phyloP scores from a whole-genome alignment of 2,329 filamentous ascomycete species.

The Periconia macrospinosa region DNA sequence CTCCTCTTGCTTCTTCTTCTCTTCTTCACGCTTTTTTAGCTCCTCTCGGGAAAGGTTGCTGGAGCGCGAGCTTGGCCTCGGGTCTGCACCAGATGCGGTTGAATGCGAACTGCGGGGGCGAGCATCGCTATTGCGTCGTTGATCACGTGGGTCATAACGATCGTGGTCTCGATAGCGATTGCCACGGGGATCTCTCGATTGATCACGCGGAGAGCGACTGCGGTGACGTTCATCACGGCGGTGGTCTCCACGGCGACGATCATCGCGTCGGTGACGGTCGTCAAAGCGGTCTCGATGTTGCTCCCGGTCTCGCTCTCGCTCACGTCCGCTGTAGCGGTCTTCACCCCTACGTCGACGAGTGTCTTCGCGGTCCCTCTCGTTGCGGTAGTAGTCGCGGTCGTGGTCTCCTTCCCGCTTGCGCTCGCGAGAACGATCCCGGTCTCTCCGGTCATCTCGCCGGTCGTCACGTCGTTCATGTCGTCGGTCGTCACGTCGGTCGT shows the following conservation, averaged over 20 bases:
- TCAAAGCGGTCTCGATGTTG: constrained; percentile 26
- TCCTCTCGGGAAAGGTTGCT: constrained; percentile 49
- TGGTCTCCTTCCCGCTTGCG: constrained; percentile 48
- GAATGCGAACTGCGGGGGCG: constrained; percentile 72
- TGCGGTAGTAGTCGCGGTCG: constrained; percentile 27
- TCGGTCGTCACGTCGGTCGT: constrained; percentile 52
- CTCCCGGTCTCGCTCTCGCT: constrained; percentile 32
- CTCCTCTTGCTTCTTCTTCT: constrained; percentile 27
- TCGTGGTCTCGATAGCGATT: constrained; percentile 61
- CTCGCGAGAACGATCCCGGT: constrained; percentile 30
- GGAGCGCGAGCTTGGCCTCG: constrained; percentile 24
- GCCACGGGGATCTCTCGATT: constrained; percentile 60
- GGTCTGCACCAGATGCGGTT: constrained; percentile 46
- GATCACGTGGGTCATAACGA: constrained; percentile 72
- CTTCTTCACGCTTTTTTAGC: constrained; percentile 60
- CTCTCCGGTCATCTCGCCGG: constrained; percentile 44
- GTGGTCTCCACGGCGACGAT: constrained; percentile 26
- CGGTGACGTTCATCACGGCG: constrained; percentile 58
- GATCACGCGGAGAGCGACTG: constrained; percentile 52
- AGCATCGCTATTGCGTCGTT: constrained; percentile 65
- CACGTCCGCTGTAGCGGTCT: constrained; percentile 16
- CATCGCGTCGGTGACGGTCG: constrained; percentile 48
- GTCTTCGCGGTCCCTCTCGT: constrained; percentile 41
- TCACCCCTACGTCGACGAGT: constrained; percentile 48
- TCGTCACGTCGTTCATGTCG: constrained; percentile 65